Evolutionary conservation across 371 early-diverging fungal genomes (phyloP).

Genomic region (Mucor mucedo): DNA sequence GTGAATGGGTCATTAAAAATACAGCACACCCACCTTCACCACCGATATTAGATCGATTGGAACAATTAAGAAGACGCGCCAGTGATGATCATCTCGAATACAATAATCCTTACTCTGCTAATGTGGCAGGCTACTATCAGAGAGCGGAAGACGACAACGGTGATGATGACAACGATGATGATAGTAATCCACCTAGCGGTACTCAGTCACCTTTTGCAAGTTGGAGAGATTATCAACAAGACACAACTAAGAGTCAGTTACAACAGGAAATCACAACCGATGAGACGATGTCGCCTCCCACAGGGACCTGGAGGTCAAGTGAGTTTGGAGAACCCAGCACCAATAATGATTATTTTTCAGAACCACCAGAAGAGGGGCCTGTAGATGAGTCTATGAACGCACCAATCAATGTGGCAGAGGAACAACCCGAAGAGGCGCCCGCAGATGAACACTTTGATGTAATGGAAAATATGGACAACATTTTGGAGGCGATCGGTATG

Average conservation of each 20-base stretch:
- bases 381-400: background rate
- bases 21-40: conserved; percentile 28
- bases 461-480: conserved; percentile 73
- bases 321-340: conserved; percentile 3
- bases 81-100: background rate
- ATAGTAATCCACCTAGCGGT: conserved; percentile 22
- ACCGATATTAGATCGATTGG: conserved; percentile 10
- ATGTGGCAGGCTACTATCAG: conserved; percentile 1
- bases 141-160: background rate
- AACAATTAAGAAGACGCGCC: conserved; percentile 17
- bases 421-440: background rate
- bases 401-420: background rate
- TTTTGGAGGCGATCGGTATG: conserved; percentile 88
- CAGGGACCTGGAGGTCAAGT: conserved; percentile 19
- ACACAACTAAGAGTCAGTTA: conserved; percentile 8
- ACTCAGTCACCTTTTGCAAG: conserved; percentile 30
- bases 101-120: conserved; percentile 10
- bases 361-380: conserved; percentile 4
- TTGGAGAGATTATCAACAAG: conserved; percentile 35
- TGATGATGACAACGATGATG: conserved; percentile 8
- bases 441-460: conserved; percentile 44
- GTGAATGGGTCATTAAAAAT: conserved; percentile 87
- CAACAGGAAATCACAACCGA: conserved; percentile 6
- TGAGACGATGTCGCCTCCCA: conserved; percentile 41
- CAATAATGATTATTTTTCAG: conserved; percentile 15